phyloP scores from a whole-genome alignment of 495 filamentous ascomycete genomes.

The Tuber brumale region DNA sequence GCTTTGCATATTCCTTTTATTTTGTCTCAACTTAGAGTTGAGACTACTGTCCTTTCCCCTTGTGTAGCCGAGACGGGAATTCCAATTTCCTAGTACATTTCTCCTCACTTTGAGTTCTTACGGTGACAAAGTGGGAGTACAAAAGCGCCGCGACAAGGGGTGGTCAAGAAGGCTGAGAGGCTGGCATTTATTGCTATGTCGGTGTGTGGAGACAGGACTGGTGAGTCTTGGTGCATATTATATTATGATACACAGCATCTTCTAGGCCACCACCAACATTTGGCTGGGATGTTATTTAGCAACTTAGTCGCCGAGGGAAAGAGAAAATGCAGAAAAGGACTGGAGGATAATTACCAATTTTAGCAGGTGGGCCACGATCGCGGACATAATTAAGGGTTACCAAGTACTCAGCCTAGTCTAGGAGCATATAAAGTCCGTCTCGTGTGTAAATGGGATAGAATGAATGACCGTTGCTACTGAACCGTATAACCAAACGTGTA shows the following conservation, averaged over 20 bases:
- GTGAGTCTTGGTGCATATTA: neutral
- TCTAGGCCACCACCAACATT: neutral
- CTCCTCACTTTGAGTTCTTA: neutral
- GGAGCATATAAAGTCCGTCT: neutral
- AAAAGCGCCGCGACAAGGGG: neutral
- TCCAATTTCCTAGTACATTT: neutral
- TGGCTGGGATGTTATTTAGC: neutral
- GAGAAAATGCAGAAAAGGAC: neutral
- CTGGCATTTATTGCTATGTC: neutral
- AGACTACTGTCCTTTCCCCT: neutral
- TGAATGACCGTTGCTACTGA: neutral
- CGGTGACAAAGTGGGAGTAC: neutral
- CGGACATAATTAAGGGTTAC: neutral
- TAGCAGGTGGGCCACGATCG: neutral
- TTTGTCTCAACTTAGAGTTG: neutral
- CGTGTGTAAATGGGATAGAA: neutral
- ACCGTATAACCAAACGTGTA: neutral
- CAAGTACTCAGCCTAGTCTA: neutral
- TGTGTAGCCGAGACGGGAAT: neutral
- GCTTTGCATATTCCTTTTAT: neutral
- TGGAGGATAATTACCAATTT: neutral
- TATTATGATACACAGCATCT: neutral
- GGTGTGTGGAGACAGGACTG: neutral
- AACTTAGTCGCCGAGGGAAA: neutral
- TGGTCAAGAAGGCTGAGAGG: neutral